Evolutionary conservation across 1,284 basidiomycete species (phyloP).

Genomic region (Trichosporon sp.): DNA sequence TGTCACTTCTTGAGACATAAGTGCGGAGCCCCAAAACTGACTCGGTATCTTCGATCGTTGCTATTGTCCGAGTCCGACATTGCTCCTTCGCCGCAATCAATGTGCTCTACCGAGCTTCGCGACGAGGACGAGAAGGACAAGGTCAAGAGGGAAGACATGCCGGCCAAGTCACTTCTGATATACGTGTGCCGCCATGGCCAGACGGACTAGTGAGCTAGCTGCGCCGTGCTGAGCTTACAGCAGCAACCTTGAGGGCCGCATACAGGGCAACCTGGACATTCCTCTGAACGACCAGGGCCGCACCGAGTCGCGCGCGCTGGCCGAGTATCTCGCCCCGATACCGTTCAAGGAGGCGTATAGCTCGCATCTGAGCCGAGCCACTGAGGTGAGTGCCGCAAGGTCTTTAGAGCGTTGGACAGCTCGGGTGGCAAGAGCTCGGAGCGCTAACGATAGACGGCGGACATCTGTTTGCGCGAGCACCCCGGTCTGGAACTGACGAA

Average conservation of each 20-base stretch:
- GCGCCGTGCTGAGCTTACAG: conserved; percentile 1
- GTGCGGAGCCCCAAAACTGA: neutral
- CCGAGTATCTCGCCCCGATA: conserved; percentile 35
- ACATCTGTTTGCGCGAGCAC: conserved; percentile 41
- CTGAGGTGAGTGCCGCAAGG: conserved; percentile 39
- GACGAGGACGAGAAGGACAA: neutral
- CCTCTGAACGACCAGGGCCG: conserved; percentile 51
- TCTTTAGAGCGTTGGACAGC: too few species aligned
- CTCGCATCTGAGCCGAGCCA: conserved; percentile 45
- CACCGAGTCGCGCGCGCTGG: conserved; percentile 39
- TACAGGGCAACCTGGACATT: conserved; percentile 55
- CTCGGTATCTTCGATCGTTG: neutral
- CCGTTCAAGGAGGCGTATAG: conserved; percentile 40
- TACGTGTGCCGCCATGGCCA: conserved; percentile 52
- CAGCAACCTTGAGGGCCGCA: conserved; percentile 51
- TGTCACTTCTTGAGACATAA: neutral
- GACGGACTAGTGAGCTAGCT: conserved; percentile 49
- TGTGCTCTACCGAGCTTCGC: conserved; percentile 11
- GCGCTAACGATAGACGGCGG: conserved; percentile 40
- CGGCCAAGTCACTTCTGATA: conserved; percentile 36
- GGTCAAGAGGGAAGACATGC: neutral
- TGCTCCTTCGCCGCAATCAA: neutral
- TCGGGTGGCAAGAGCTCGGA: too few species aligned
- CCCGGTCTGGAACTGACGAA: conserved; percentile 30
- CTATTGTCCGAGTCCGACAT: conserved; percentile 9